Evolutionary conservation across 495 filamentous ascomycete species (phyloP), one percentile per base, ranked within the genome.

Genomic region (Aspergillus homomorphus): DNA sequence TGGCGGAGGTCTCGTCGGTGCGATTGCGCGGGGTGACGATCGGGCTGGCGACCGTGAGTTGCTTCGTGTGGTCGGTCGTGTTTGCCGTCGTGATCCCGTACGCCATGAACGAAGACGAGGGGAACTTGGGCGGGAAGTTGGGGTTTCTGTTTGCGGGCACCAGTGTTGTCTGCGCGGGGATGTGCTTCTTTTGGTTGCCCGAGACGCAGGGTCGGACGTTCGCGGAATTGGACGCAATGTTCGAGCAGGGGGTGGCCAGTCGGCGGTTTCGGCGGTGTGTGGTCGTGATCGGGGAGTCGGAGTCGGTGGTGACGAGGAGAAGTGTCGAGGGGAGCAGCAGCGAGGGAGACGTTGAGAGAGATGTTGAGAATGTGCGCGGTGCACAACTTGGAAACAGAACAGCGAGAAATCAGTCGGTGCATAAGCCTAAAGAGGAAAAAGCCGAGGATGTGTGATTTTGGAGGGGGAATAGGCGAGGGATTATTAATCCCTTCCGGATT

Each of bases 41-140:
- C n/a, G 85, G 80, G 0, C 60, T 89, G 3, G 80, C 85, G 0
- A 86, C 83, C 0, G 83, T 82, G 0, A 74, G 75, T 0, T 82
- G 85, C 56, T 80, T 78, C 9, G 60, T 84, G 0, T 73, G 85
- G 38, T 82, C 81, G 1, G 84, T 87, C 20, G 72, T 80, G 3
- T 84, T 87, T 74, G 83, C 84, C 0, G 80, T 89, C 1, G 83
- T 77, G 0, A 87, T 88, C 53, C 85, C 84, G 3, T 89, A 89
- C 62, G 80, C 85, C 67, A 82, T 89, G 66, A 87, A 87, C 54
- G 80, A 82, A 0, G 80, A 85, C 53, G 68, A 85, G 51, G 84
- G 75, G 0, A 78, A 88, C 61, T 74, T 84, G 73, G 71, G 80
- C 43, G 86, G 86, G 4, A 89, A 90, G 62, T 70, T 86, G 4